Evolutionary conservation across 2,329 filamentous ascomycete species (phyloP), one percentile per base, ranked within the genome.

Genomic region (Colletotrichum somersetense): DNA sequence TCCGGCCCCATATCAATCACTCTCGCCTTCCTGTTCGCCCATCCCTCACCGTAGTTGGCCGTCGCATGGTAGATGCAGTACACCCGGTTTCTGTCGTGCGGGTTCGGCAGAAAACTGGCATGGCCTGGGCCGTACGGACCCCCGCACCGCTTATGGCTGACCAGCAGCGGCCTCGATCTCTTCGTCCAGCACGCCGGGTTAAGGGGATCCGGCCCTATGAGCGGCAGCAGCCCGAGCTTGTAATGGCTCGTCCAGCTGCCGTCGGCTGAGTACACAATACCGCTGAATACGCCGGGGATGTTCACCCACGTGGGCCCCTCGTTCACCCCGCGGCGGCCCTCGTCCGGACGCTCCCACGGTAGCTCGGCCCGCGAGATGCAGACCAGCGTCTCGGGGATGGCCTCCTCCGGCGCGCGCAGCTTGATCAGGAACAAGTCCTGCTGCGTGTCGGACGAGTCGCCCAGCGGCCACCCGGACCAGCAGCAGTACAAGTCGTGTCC

Each of bases 41-140:
- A 76, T 2, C 75, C 75, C 40, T 76, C 64, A 5, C 75, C 75
- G 35, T 56, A 69, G 67, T 83, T 85, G 1, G 82, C 79, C 1
- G 87, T 89, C 0, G 88, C 88, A 74, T 90, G 88, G 77, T 88
- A 90, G 0, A 87, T 84, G 64, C 86, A 88, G 85, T 85, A 90
- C 6, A 84, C 86, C 77, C 89, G 83, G 0, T 78, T 83, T 2
- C 83, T 85, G 72, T 89, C 87, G n/a, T 44, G 66, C 0, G 88
- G 88, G 73, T 86, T 89, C 38, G 78, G 80, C 78, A 91, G 89
- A 81, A 90, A 90, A 1, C 86, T 87, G 73, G 89, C 89, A 68
- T 89, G 87, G 0, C 87, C 88, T 0, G 87, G 86, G 8, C 88
- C 88, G 64, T 86, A 89, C 74, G 89, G 88, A 2, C 87, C 87